These are phyloP conservation scores for Lactarius evosmus DNA, from an alignment of 768 basidiomycete genomes.

Conservation along the genomic window DNA sequence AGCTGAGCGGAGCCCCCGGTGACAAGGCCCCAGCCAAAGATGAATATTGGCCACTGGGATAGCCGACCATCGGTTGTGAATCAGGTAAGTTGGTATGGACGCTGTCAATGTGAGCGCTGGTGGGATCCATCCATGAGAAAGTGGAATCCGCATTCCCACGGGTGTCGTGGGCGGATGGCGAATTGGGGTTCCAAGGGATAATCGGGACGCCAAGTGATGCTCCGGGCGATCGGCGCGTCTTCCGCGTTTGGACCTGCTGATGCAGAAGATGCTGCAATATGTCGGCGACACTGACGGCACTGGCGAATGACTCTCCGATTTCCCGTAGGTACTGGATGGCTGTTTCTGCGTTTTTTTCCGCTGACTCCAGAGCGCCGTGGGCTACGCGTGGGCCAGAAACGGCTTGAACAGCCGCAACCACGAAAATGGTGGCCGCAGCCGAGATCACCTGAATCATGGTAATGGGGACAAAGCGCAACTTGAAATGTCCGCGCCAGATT, in stretches of 20 bases:
- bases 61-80: slow-evolving; percentile 1
- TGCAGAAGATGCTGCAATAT: slow-evolving; percentile 25
- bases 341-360: slow-evolving; percentile 15
- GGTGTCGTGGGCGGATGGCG: background rate
- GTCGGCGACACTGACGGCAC: slow-evolving; percentile 23
- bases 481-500: slow-evolving; percentile 22
- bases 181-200: background rate
- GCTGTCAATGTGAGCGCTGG: background rate
- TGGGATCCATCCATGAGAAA: slow-evolving; percentile 9
- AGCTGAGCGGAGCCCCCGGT: slow-evolving; percentile 2
- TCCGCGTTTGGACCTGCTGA: slow-evolving; percentile 23
- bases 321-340: slow-evolving; percentile 25
- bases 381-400: slow-evolving; percentile 26
- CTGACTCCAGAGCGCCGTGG: slow-evolving; percentile 4
- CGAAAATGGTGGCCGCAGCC: slow-evolving; percentile 29
- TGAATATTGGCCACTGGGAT: slow-evolving; percentile 3
- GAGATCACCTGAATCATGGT: slow-evolving; percentile 29
- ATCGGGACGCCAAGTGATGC: slow-evolving; percentile 3
- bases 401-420: slow-evolving; percentile 28
- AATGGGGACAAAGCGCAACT: slow-evolving; percentile 27
- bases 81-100: background rate
- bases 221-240: slow-evolving; percentile 25
- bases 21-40: slow-evolving; percentile 12
- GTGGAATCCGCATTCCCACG: background rate
- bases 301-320: slow-evolving; percentile 25